These are phyloP conservation scores for Umbellularia californica DNA, from an alignment of 164 flowering plant genomes.

Conservation along the genomic window DNA sequence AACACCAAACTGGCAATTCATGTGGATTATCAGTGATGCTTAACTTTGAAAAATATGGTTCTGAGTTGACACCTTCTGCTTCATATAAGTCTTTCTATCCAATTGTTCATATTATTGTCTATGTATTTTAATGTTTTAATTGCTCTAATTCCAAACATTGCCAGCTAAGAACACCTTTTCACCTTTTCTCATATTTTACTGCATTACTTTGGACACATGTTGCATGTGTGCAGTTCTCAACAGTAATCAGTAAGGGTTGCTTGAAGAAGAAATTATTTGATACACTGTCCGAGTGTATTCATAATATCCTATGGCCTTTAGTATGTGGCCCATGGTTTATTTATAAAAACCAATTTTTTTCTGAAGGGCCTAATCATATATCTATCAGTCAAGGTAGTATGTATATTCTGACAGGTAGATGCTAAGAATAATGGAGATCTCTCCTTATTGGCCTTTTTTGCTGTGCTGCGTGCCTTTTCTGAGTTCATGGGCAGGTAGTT, in stretches of 20 bases:
- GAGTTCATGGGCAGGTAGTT: no score
- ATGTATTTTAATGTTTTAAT: no score
- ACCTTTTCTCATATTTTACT: no score
- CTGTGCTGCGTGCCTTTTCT: no score
- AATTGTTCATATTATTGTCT: not conserved
- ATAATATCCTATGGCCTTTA: not conserved
- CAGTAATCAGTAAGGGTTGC: not conserved
- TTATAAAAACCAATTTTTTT: no score
- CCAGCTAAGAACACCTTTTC: not conserved
- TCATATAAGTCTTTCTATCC: not conserved
- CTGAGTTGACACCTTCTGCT: not conserved
- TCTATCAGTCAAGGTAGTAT: not conserved
- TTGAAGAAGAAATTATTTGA: not conserved
- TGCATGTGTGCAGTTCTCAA: not conserved
- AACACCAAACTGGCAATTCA: no score
- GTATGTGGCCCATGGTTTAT: not conserved
- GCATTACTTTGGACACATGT: not conserved
- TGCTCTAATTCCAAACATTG: not conserved
- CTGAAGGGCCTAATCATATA: not conserved
- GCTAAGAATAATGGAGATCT: no score
- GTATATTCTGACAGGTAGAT: no score
- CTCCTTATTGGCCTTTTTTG: no score
- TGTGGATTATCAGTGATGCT: not conserved
- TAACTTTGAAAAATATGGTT: no score
- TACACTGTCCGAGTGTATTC: not conserved